Base-by-base conservation (phyloP, 371 early-diverging fungal genomes). In the Syncephalastrum monosporum region DNA sequence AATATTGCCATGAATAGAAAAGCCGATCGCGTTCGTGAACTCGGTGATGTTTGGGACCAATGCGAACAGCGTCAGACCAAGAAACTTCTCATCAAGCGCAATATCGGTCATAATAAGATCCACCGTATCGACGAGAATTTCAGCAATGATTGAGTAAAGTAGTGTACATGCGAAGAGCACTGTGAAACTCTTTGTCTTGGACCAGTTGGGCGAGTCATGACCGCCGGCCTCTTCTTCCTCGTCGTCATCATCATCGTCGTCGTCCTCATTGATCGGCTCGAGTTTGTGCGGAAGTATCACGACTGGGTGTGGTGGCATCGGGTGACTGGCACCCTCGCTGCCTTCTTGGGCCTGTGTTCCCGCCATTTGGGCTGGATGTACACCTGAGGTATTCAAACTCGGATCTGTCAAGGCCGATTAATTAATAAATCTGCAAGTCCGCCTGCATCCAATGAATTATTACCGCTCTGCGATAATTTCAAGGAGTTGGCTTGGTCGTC, bases 31-130 rank as follows among this genome's bases (percentile, higher is more conserved):
- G 67, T 98, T 98, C 82, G 93, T 90, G 66, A 98, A 95, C 75
- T 98, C 98, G 13, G 98, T 95, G 44, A 96, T 90, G 56, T 89
- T 92, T n/a, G 98, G 98, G 4, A 92, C 97, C 55, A 97, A 67
- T 2, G 97, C 95, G 82, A 98, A 96, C 47, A 98, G 66, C 1
- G 96, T 94, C 62, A 96, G 65, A 0, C 98, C 98, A 27, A 97
- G 62, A 50, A 94, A 85, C 73, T 96, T 96, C 56, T 94, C 94
- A 57, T 84, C 85, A 47, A 96, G 73, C 7, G 82, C 81, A 42
- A 76, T 33, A 21, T 75, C 71, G 33, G 82, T 75, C 64, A 91
- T 77, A 4, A 91, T 88, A 23, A 76, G 80, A 57, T 91, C 91
- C 6, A 91, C 90, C 23, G 86, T 89, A 44, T 85, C 82, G 4